phyloP scores from a whole-genome alignment of 352 stramenopile species.

The Thalassiosira mediterranea region DNA sequence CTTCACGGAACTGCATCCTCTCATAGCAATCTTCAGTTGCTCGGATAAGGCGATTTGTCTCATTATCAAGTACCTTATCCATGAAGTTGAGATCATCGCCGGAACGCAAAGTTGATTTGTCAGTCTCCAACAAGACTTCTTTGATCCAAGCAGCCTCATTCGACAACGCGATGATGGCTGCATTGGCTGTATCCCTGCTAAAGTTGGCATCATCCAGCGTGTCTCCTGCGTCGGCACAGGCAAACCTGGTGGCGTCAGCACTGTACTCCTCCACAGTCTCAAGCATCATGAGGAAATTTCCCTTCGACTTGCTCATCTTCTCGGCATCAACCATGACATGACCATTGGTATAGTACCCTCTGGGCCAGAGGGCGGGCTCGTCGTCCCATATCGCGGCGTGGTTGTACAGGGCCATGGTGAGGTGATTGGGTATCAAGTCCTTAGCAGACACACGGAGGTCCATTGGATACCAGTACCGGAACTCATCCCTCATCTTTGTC shows the following conservation, averaged over 20 bases:
- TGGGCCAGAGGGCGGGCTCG: constrained; percentile 95
- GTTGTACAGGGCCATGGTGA: constrained; percentile 99
- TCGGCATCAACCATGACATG: constrained; percentile 96
- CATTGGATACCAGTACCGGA: constrained; percentile 99
- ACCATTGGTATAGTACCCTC: constrained; percentile 98
- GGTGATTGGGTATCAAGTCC: constrained; percentile 96
- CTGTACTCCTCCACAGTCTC: constrained; percentile 95
- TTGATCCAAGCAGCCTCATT: constrained; percentile 98
- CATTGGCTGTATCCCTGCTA: constrained; percentile 94
- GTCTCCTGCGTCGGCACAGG: constrained; percentile 97
- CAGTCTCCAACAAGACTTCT: constrained; percentile 80
- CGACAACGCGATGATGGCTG: constrained; percentile 95
- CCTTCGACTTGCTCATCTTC: constrained; percentile 99
- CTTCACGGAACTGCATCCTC: constrained; percentile 89
- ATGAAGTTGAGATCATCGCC: constrained; percentile 87
- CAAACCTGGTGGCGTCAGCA: constrained; percentile 89
- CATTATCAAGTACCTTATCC: constrained; percentile 93
- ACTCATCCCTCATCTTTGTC: constrained; percentile 94
- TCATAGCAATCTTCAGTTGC: constrained; percentile 83
- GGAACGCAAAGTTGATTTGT: constrained; percentile 58
- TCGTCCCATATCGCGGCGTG: constrained; percentile 99
- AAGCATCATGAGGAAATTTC: constrained; percentile 99
- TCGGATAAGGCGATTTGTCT: constrained; percentile 95
- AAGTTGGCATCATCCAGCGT: constrained; percentile 99
- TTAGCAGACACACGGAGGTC: constrained; percentile 97